Base-by-base conservation (phyloP, 345 rosid genomes). In the Hirschfeldia incana region DNA sequence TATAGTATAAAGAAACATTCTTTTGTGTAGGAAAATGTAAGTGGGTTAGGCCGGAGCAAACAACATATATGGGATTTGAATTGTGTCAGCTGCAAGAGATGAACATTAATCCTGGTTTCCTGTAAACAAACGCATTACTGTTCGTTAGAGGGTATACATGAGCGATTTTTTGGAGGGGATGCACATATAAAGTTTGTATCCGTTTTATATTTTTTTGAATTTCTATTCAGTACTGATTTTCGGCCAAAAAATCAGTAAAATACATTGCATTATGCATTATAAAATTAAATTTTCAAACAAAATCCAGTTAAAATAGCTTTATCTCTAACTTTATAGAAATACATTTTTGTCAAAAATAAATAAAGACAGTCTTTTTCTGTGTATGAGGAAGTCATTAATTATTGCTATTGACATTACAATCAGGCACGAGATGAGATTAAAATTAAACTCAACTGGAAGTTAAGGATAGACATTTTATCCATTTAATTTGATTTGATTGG, bases 1-100 rank as follows among this genome's bases (percentile, higher is more conserved):
- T 73, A 67, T 68, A 68, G 78, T 79, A 79, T 62, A 74, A 79
- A 68, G 70, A 61, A 74, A 61, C 75, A 74, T 74, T 79, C 46
- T 61, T 79, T 79, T 67, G 59, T 79, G 59, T 34, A 79, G 51
- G 27, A 79, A 73, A 79, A 12, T 62, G 51, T 68, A 74, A 73
- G 65, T 67, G 70, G 36, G 39, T 36, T 8, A 36, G 39, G 65
- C 44, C 73, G 62, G 78, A 73, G 74, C 74, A 67, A 73, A 67
- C 53, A 66, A 60, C 53, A 72, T 64, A 27, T 55, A 72, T 72
- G 68, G 21, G 10, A 66, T 34, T 15, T 34, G 46, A 17, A 69
- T 33, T 44, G 9, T 61, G 63, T 21, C 27, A 15, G 67, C 12
- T 58, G 26, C 33, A 37, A 37, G 66, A 76, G 36, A 67, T 58